A percentile compares a stretch with the other conserved stretches of the same genome.
phyloP scores from a whole-genome alignment of 2,329 filamentous ascomycete genomes.

The Alternaria metachromatica region DNA sequence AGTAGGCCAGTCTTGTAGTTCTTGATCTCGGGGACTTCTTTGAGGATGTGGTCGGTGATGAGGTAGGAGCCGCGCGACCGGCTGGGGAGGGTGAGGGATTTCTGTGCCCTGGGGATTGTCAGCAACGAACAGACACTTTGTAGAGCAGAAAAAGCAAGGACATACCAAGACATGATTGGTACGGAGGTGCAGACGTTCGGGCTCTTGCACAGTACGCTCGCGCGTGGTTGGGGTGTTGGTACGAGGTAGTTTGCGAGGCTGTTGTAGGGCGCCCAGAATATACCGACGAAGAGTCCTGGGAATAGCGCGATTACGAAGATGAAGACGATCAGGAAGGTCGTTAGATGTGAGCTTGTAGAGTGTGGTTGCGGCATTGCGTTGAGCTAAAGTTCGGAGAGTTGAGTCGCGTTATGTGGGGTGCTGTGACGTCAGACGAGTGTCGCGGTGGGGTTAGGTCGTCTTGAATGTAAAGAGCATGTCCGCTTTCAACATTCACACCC shows the following conservation, averaged over 20 bases:
- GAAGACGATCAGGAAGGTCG: constrained; percentile 55
- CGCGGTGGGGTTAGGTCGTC: neutral
- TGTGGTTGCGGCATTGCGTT: constrained; percentile 25
- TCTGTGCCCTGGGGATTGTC: constrained; percentile 66
- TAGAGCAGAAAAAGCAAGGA: neutral
- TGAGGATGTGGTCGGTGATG: constrained; percentile 76
- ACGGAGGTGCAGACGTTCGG: constrained; percentile 36
- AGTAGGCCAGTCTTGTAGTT: constrained; percentile 76
- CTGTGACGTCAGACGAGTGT: constrained; percentile 7
- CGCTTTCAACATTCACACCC: neutral
- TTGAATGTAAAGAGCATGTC: neutral
- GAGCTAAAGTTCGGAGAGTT: constrained; percentile 17
- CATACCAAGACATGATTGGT: constrained; percentile 42
- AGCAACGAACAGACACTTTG: neutral
- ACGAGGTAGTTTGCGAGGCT: constrained; percentile 34
- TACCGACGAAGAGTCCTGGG: constrained; percentile 54
- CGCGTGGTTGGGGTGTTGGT: constrained; percentile 24
- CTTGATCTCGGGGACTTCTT: constrained; percentile 77
- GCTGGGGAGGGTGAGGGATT: constrained; percentile 78
- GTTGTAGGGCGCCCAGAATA: constrained; percentile 47
- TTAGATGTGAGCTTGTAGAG: constrained; percentile 42
- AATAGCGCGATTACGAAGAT: constrained; percentile 61
- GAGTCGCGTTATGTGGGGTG: constrained; percentile 11
- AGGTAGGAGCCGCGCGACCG: constrained; percentile 86
- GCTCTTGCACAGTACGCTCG: constrained; percentile 29